Evolutionary conservation across 805 yeast genomes (phyloP), one percentile per base, ranked within the genome.

Genomic region (Yamadazyma sp.): DNA sequence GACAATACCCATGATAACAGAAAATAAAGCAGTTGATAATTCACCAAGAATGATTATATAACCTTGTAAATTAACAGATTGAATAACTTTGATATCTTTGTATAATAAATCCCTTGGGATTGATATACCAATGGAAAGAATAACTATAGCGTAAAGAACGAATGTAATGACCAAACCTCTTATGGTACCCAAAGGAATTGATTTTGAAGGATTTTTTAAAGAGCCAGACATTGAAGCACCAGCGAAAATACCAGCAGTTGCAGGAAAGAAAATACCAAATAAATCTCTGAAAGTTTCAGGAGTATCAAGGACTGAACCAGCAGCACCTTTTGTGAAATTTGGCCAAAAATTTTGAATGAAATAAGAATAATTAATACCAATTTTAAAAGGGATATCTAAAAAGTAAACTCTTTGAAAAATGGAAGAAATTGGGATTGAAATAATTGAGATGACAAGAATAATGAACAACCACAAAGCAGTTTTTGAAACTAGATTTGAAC

Each of bases 181-280:
- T 18, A 93, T 58, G 0, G 98, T 93, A n/a, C 99, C 99, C 41
- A 74, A 72, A 0, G 99, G 98, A 30, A 93, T 93, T 1, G 95
- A 78, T 49, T 75, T 78, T 0, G 96, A 86, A 0, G 99, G 99
- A 36, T 75, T 79, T 37, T 75, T 65, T 43, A 93, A 69, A 49
- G 88, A 96, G 13, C 98, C 98, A 26, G 96, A 87, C 99, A 93
- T 93, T 16, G 95, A 85, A 2, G 98, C 97, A 12, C 99, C 99
- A 2, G 98, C 98, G 58, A 93, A 82, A 18, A 93, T 89, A 39
- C 99, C 99, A 5, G 98, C 96, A 0, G 98, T 91, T 1, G 98
- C 96, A 8, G 98, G 97, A 65, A 93, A 93, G 56, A 93, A 87
- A 29, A 93, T 86, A 3, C 98, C 98, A 73, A 93, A 93, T 44